phyloP scores from a whole-genome alignment of 1,284 basidiomycete species.

The Rhodotorula sp. region DNA sequence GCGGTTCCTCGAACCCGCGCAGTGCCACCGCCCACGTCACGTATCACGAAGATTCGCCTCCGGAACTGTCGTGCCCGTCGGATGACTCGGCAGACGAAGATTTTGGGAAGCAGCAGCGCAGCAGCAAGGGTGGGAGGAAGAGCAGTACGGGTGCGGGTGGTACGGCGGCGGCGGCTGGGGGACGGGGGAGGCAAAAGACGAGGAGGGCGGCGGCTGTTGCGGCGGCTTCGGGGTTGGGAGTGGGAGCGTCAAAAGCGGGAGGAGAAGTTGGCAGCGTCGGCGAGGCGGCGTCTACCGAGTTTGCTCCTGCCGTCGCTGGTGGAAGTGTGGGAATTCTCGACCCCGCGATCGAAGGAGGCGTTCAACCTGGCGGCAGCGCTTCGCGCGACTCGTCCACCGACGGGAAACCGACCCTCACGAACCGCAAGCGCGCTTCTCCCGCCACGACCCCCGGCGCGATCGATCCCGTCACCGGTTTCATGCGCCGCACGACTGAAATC shows the following conservation, averaged over 20 bases:
- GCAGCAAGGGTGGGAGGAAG: not conserved
- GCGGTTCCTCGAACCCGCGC: not conserved
- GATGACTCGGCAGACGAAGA: conserved; percentile 13
- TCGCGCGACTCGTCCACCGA: not conserved
- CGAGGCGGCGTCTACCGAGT: not conserved
- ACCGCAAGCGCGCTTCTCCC: not conserved
- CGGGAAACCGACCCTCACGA: not conserved
- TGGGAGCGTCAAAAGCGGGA: not conserved
- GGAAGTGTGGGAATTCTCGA: not conserved
- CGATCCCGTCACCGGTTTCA: conserved; percentile 7
- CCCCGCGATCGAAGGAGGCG: not conserved
- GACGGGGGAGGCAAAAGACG: not conserved
- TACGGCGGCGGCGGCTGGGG: not conserved
- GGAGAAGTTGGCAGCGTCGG: no score
- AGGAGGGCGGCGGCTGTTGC: not conserved
- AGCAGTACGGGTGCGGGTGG: conserved; percentile 1
- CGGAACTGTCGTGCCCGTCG: not conserved
- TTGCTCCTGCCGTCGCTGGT: not conserved
- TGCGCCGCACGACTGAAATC: conserved; percentile 31
- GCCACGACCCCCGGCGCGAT: conserved; percentile 1
- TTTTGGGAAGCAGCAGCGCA: not conserved
- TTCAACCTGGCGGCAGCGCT: not conserved
- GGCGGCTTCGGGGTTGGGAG: not conserved
- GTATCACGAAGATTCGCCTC: conserved; percentile 1
- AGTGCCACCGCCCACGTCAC: not conserved